phyloP scores from a whole-genome alignment of 352 stramenopile species.

The Phytophthora uliginosa region DNA sequence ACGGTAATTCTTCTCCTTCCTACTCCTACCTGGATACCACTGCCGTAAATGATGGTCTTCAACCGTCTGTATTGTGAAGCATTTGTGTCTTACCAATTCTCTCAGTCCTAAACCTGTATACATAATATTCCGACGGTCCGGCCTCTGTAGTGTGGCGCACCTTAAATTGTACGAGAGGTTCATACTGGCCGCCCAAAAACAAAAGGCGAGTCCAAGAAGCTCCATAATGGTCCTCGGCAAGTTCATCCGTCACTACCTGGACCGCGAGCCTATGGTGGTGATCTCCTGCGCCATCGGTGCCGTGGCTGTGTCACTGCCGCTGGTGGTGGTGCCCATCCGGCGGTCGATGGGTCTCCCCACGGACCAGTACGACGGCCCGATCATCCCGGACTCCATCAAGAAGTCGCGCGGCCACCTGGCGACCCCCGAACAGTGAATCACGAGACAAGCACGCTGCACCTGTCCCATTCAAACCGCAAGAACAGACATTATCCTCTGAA shows the following conservation, averaged over 20 bases:
- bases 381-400: conserved; percentile 77
- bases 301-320: conserved; percentile 71
- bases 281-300: conserved; percentile 82
- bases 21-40: no score
- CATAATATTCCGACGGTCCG: conserved; percentile 12
- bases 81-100: no score
- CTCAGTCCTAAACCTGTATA: background rate
- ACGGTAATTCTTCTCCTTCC: no score
- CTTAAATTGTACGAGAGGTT: conserved; percentile 26
- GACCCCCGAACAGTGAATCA: conserved; percentile 45
- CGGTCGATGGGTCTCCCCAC: conserved; percentile 88
- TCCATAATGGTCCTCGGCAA: conserved; percentile 57
- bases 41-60: no score
- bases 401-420: conserved; percentile 82
- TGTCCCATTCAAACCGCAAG: conserved; percentile 20
- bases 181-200: conserved; percentile 17
- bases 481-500: background rate
- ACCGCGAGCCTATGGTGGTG: conserved; percentile 90
- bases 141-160: conserved; percentile 17
- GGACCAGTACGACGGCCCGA: conserved; percentile 91
- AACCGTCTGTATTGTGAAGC: no score
- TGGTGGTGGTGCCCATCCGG: conserved; percentile 86
- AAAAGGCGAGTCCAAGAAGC: conserved; percentile 6
- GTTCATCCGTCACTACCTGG: conserved; percentile 88
- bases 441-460: background rate